These are phyloP conservation scores for Penicillium sp. DNA, from an alignment of 2,329 filamentous ascomycete species.

Conservation along the genomic window DNA sequence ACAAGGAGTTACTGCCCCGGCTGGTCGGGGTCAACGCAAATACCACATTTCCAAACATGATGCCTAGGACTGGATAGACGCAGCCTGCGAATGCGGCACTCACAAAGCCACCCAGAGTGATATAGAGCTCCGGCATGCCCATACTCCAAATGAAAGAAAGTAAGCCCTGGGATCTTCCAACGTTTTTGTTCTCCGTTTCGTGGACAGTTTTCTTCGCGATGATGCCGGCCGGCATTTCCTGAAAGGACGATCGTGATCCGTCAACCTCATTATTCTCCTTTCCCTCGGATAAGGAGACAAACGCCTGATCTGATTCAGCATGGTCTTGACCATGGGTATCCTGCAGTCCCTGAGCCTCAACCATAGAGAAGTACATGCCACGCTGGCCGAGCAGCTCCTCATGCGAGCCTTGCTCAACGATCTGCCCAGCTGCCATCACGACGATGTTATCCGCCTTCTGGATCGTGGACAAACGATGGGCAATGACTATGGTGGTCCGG, in stretches of 20 bases:
- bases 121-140: background rate
- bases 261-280: background rate
- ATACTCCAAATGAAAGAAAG: background rate
- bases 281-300: background rate
- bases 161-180: background rate
- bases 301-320: background rate
- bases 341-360: background rate
- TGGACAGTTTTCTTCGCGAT: background rate
- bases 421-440: conserved; percentile 34
- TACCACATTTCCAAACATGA: background rate
- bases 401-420: conserved; percentile 59
- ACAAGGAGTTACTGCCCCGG: background rate
- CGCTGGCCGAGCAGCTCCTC: conserved; percentile 38
- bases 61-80: background rate
- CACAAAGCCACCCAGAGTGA: background rate
- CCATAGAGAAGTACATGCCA: conserved; percentile 10
- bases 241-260: background rate
- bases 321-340: background rate
- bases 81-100: background rate
- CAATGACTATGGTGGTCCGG: conserved; percentile 59
- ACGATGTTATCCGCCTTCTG: conserved; percentile 26
- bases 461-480: conserved; percentile 27
- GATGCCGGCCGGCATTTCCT: background rate
- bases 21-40: background rate
- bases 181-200: background rate